A percentile compares a stretch with the other conserved stretches of the same genome.
These are phyloP conservation scores for Leccinum fuscescens DNA, from an alignment of 1,284 basidiomycete genomes.

Conservation along the genomic window DNA sequence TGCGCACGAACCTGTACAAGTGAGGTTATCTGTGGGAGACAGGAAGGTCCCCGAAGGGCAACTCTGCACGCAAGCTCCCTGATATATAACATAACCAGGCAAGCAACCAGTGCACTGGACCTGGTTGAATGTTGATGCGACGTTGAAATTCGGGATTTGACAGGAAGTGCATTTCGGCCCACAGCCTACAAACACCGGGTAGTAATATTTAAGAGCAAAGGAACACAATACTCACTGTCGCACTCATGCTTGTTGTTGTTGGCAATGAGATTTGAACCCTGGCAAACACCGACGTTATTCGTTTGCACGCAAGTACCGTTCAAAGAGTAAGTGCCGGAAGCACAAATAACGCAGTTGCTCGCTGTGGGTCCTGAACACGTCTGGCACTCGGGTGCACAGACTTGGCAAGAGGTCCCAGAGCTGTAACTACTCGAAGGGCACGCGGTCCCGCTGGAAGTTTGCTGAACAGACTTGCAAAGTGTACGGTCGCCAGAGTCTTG, in stretches of 20 bases:
- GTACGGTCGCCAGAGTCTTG: conserved; percentile 65
- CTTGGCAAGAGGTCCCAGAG: conserved; percentile 51
- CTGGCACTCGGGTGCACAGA: conserved; percentile 64
- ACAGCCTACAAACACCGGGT: conserved; percentile 48
- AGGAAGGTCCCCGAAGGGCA: conserved; percentile 76
- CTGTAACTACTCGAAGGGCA: conserved; percentile 70
- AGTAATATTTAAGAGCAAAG: background rate
- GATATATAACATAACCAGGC: conserved; percentile 68
- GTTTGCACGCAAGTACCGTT: conserved; percentile 68
- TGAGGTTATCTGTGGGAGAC: conserved; percentile 65
- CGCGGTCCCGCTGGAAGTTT: conserved; percentile 49
- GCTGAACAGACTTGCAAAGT: conserved; percentile 54
- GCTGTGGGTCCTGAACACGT: conserved; percentile 70
- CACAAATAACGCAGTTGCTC: conserved; percentile 69
- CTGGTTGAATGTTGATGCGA: conserved; percentile 61
- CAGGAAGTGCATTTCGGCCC: conserved; percentile 78
- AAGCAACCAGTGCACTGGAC: conserved; percentile 75
- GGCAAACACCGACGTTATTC: conserved; percentile 67
- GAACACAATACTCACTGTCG: conserved; percentile 57
- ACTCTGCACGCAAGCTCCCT: conserved; percentile 62
- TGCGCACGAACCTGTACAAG: conserved; percentile 55
- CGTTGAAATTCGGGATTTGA: conserved; percentile 66
- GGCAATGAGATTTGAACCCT: conserved; percentile 66
- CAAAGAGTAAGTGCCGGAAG: conserved; percentile 53
- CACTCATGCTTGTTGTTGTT: conserved; percentile 79